Evolutionary conservation across 192 early-diverging fungal genomes (phyloP).

Genomic region (Coemansia sp.): DNA sequence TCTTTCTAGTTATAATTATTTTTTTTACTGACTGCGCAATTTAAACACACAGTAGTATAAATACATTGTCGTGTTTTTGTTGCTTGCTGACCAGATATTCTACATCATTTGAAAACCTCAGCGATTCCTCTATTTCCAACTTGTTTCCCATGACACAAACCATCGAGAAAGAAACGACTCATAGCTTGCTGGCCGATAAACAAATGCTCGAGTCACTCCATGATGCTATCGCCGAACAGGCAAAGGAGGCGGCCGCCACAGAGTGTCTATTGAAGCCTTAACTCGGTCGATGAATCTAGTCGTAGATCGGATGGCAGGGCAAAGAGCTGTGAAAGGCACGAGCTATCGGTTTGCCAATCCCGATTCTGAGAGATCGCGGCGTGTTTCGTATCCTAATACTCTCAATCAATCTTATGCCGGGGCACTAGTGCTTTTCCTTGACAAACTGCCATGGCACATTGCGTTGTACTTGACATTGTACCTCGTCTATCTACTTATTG

Average conservation of each 20-base stretch:
- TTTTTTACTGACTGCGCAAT: not conserved
- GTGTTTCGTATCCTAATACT: not conserved
- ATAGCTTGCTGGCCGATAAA: not conserved
- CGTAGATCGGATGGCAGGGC: not conserved
- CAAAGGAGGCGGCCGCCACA: not conserved
- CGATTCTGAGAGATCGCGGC: not conserved
- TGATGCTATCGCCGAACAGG: not conserved
- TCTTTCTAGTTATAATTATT: not conserved
- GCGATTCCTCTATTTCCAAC: not conserved
- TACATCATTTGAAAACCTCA: not conserved
- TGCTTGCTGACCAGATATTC: not conserved
- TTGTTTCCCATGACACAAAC: not conserved
- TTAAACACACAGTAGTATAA: not conserved
- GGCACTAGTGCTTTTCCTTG: not conserved
- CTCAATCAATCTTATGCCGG: not conserved
- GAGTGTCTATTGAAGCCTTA: not conserved
- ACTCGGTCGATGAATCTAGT: not conserved
- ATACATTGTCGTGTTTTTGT: not conserved
- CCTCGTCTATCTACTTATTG: no score
- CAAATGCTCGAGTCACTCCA: not conserved
- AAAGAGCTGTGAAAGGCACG: not conserved
- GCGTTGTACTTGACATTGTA: not conserved
- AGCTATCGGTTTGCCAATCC: not conserved
- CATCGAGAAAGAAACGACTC: not conserved
- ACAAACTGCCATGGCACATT: not conserved